These are phyloP conservation scores for Westerdykella sp. DNA, from an alignment of 2,329 filamentous ascomycete species.

Conservation along the genomic window DNA sequence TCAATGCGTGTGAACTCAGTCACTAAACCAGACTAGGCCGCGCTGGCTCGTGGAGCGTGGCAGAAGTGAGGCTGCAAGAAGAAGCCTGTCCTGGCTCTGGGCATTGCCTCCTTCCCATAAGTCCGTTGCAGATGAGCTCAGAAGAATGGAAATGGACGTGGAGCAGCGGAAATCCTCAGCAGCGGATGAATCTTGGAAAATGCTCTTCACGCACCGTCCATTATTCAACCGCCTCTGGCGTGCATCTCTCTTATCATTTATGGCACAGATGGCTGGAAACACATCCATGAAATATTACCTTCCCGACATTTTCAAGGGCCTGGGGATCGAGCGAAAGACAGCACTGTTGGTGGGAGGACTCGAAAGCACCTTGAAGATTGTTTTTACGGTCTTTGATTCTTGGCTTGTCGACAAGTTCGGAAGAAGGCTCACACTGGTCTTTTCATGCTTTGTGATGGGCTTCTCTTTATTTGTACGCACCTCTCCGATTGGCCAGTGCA, in stretches of 20 bases:
- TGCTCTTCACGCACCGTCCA: slow-evolving; percentile 45
- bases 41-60: slow-evolving; percentile 54
- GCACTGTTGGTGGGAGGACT: slow-evolving; percentile 51
- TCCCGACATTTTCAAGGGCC: slow-evolving; percentile 47
- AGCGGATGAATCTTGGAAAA: slow-evolving; percentile 38
- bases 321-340: slow-evolving; percentile 46
- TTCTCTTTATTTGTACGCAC: slow-evolving; percentile 46
- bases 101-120: slow-evolving; percentile 36
- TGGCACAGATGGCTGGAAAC: slow-evolving; percentile 56
- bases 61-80: slow-evolving; percentile 39
- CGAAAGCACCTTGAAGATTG: slow-evolving; percentile 54
- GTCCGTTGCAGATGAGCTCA: slow-evolving; percentile 32
- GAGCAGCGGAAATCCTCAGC: slow-evolving; percentile 32
- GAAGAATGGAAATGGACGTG: slow-evolving; percentile 44
- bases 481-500: not conserved
- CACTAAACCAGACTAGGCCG: slow-evolving; percentile 35
- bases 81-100: slow-evolving; percentile 46
- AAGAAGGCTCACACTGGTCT: slow-evolving; percentile 44
- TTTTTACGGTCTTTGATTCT: slow-evolving; percentile 52
- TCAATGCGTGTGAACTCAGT: not conserved
- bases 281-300: slow-evolving; percentile 58
- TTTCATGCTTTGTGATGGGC: slow-evolving; percentile 50
- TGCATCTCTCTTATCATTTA: slow-evolving; percentile 52
- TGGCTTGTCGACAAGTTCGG: slow-evolving; percentile 51
- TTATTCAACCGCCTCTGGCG: slow-evolving; percentile 53